Percentiles rank a stretch among this genome's conserved stretches.
Evolutionary conservation across 306 rosid species (phyloP).

Genomic region (Cicer cuneatum): DNA sequence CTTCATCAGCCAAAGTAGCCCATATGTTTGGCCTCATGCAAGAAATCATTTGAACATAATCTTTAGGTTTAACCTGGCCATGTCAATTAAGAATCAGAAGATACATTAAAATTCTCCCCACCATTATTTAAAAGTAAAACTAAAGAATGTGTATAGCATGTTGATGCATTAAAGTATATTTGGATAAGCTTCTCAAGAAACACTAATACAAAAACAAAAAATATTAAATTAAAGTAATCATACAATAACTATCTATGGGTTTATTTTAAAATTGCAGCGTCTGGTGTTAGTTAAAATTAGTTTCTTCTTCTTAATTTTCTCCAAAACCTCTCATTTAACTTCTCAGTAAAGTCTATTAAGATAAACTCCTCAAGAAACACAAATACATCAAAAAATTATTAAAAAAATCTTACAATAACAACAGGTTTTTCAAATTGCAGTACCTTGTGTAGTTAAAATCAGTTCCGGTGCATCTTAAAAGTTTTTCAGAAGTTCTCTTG

Average conservation of each 20-base stretch:
- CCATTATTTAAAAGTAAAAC: conserved; percentile 27
- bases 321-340: background rate
- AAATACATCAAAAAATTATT: no score
- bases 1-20: conserved; percentile 93
- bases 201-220: background rate
- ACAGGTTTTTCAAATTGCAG: background rate
- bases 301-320: no score
- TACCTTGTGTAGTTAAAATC: background rate
- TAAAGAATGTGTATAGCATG: background rate
- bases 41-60: conserved; percentile 75
- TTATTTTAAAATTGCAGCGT: no score
- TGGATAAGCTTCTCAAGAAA: background rate
- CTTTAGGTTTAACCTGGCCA: conserved; percentile 80
- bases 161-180: background rate
- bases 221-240: no score
- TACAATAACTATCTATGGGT: no score
- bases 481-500: background rate
- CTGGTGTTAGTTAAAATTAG: no score
- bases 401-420: no score
- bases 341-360: no score
- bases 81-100: conserved; percentile 30
- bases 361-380: no score
- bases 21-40: conserved; percentile 79
- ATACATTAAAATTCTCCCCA: background rate
- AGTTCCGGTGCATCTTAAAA: background rate